Conservation (phyloP, 2,329 filamentous ascomycete genomes). For the Fusarium papillatum region DNA sequence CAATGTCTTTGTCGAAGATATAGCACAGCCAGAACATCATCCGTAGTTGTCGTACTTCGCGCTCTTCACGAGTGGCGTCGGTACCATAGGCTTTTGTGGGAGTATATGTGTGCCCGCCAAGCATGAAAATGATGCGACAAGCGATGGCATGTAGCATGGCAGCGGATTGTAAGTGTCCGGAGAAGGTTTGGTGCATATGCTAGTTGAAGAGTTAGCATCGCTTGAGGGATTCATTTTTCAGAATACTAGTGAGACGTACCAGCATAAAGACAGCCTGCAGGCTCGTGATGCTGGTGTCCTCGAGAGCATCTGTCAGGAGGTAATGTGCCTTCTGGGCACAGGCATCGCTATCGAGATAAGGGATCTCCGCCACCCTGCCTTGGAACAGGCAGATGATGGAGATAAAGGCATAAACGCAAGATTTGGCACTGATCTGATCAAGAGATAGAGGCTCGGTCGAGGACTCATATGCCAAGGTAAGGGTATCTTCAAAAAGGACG, state of each 20-base stretch:
- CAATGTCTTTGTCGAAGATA: constrained; percentile 67
- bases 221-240: neutral
- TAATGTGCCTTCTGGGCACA: constrained; percentile 56
- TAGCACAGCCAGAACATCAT: constrained; percentile 69
- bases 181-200: constrained; percentile 58
- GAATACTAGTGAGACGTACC: constrained; percentile 49
- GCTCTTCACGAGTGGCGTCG: constrained; percentile 37
- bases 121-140: constrained; percentile 61
- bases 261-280: constrained; percentile 62
- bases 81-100: constrained; percentile 18
- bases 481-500: constrained; percentile 59
- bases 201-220: constrained; percentile 18
- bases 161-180: constrained; percentile 61
- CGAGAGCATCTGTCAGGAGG: constrained; percentile 57
- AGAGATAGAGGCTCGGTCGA: constrained; percentile 24
- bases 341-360: constrained; percentile 54
- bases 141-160: constrained; percentile 59
- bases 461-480: constrained; percentile 58
- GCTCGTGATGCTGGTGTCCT: constrained; percentile 57
- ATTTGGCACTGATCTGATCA: constrained; percentile 53
- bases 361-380: constrained; percentile 15
- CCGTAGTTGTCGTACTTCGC: constrained; percentile 51
- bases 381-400: constrained; percentile 49
- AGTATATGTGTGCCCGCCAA: constrained; percentile 59
- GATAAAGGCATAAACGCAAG: constrained; percentile 64